Base-by-base conservation (phyloP, 78 protist species). In the Capsaspora owczarzaki region DNA sequence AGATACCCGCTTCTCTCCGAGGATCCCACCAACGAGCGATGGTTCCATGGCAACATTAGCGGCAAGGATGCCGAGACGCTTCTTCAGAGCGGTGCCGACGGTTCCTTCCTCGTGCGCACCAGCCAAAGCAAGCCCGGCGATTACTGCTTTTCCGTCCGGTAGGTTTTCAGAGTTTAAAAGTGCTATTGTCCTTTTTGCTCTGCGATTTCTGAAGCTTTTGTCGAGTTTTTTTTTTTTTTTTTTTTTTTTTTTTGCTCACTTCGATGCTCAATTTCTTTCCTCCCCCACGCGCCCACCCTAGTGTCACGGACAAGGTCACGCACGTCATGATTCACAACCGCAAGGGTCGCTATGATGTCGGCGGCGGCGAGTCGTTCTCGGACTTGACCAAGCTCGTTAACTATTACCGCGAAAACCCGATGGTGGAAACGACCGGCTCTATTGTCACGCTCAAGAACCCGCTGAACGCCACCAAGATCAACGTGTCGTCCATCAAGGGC, bases 21-120 rank as follows among this genome's bases (percentile, higher is more conserved):
- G n/a, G 77, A 71, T 60, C 77, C 77, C 29, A 71, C 77, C n/a
- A 16, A 37, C 0, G 77, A 71, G 60, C 53, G 77, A 0, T 71
- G 77, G 77, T 71, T 44, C 77, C 77, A 71, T 19, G 77, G 77
- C 20, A 2, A 16, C 12, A 16, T 71, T 6, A 23, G 61, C 25
- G 33, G 77, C 60, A 31, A 29, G 60, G 61, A 71, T 35, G 44
- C 44, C 51, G 77, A 71, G 60, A n/a, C 8, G 10, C 37, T 38
- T 8, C 60, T 71, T 22, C 14, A 10, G 51, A 31, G 29, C 61
- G 77, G 60, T 22, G 25, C 12, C 12, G 61, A 41, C 77, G 77
- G 77, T 33, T 27, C 33, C 38, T 71, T 44, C 44, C 77, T 71
- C 41, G 77, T 71, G 61, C 77, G 77, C 31, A 37, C 77, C 20